Conservation (phyloP, 1,284 basidiomycete species). For the Neolentinus lepideus region DNA sequence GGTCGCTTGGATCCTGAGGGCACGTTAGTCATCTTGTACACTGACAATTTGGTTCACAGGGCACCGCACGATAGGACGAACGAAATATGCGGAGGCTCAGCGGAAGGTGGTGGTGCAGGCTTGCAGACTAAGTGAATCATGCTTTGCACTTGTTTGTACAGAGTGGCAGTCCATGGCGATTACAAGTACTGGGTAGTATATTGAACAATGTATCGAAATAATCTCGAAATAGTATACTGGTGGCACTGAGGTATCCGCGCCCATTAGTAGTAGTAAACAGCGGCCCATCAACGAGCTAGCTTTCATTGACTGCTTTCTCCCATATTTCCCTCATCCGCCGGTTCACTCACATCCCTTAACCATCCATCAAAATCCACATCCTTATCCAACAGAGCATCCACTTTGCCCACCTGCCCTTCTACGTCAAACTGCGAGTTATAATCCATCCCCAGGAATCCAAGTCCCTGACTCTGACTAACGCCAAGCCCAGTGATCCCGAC, state of each 20-base stretch:
- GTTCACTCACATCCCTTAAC: conserved; percentile 25
- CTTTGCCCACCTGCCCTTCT: conserved; percentile 31
- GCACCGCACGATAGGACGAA: conserved; percentile 71
- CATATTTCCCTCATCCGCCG: neutral
- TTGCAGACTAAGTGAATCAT: neutral
- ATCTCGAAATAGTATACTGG: too few relatives aligned
- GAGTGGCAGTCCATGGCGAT: neutral
- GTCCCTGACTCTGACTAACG: conserved; percentile 9
- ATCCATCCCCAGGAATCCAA: conserved; percentile 21
- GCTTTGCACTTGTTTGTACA: neutral
- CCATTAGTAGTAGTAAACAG: too few relatives aligned
- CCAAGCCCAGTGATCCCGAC: conserved; percentile 8
- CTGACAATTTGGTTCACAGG: conserved; percentile 57
- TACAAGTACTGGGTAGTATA: too few relatives aligned
- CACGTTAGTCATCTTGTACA: conserved; percentile 67
- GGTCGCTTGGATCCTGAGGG: conserved; percentile 77
- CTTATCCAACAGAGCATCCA: conserved; percentile 33
- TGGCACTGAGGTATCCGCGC: too few relatives aligned
- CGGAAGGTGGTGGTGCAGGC: neutral
- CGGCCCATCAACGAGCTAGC: too few relatives aligned
- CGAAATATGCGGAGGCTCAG: conserved; percentile 12
- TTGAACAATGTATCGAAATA: too few relatives aligned
- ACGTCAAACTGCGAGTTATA: conserved; percentile 43
- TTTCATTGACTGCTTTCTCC: neutral
- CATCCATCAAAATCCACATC: conserved; percentile 40